These are phyloP conservation scores for Aspergillus aculeatus DNA, from an alignment of 2,329 filamentous ascomycete genomes.

Conservation along the genomic window DNA sequence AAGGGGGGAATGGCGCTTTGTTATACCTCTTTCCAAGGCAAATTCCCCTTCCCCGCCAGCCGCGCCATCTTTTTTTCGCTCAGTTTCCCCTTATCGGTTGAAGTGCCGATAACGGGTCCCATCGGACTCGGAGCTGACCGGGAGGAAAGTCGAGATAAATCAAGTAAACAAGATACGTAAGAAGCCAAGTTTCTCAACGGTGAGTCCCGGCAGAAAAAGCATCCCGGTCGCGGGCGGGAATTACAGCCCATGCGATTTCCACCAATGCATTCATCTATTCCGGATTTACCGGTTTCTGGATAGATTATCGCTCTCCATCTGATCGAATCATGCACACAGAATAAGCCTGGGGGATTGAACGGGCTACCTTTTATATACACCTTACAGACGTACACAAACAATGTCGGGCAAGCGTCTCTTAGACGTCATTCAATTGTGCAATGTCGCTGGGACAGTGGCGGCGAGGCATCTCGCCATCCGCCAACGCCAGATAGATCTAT, in stretches of 20 bases:
- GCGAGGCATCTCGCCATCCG: conserved; percentile 61
- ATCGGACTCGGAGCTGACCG: neutral
- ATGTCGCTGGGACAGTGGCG: conserved; percentile 67
- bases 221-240: neutral
- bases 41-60: neutral
- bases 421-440: conserved; percentile 69
- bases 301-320: neutral
- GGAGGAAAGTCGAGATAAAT: neutral
- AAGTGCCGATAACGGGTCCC: neutral
- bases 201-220: neutral
- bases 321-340: conserved; percentile 21
- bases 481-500: conserved; percentile 61
- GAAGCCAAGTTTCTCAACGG: neutral
- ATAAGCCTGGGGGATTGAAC: conserved; percentile 2
- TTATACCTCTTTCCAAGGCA: neutral
- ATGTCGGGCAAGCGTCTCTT: conserved; percentile 64
- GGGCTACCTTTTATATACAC: neutral
- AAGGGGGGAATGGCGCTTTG: neutral
- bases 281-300: neutral
- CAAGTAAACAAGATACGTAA: neutral
- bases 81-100: neutral
- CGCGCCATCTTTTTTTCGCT: neutral
- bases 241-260: neutral
- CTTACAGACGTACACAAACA: conserved; percentile 5
- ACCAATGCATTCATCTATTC: too few species aligned